Base-by-base conservation (phyloP, 495 filamentous ascomycete species). In the Cryomyces minteri region DNA sequence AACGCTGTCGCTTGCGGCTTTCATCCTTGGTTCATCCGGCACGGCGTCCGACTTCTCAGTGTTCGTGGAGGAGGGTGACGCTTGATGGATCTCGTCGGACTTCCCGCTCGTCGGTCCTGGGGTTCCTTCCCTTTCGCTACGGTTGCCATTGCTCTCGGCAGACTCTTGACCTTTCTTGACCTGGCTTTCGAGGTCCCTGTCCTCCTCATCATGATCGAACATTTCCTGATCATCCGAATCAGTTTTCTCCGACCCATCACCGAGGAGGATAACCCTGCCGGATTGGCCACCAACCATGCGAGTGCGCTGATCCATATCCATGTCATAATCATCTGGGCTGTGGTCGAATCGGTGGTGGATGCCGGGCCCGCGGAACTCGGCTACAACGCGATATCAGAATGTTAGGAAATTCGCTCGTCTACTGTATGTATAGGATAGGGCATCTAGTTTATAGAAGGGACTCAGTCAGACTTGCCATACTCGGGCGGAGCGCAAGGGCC, bases 401-500 rank as follows among this genome's bases (percentile, higher is more conserved):
- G 34, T 9, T 48, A 56, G 47, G 54, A 60, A 36, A 58, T 37
- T 49, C 33, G 44, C 33, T 43, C 18, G 14, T 36, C 38, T 31
- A 43, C 31, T 39, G 29, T 28, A 48, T 8, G 31, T 48, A 38
- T 28, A 42, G n/a, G 9, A 8, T 7, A 36, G 32, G 34, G 43
- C 10, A 5, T 6, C 11, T 29, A 37, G 25, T 8, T 32, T 45
- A 49, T 12, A 45, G 39, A 43, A 41, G 41, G 49, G 48, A 58
- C 49, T 67, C 63, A 58, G 66, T 60, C 68, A 65, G 71, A 70
- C 86, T 82, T 93, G 82, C 90, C 90, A 70, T 96, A 98, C 80
- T 98, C 90, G 54, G 88, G 90, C 67, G 90, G 90, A 64, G 90
- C 90, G 69, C 90, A 95, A 61, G 92, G 90, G 58, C 90, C 90